Conservation (phyloP, 805 yeast genomes). For the Suhomyces prunicola region DNA sequence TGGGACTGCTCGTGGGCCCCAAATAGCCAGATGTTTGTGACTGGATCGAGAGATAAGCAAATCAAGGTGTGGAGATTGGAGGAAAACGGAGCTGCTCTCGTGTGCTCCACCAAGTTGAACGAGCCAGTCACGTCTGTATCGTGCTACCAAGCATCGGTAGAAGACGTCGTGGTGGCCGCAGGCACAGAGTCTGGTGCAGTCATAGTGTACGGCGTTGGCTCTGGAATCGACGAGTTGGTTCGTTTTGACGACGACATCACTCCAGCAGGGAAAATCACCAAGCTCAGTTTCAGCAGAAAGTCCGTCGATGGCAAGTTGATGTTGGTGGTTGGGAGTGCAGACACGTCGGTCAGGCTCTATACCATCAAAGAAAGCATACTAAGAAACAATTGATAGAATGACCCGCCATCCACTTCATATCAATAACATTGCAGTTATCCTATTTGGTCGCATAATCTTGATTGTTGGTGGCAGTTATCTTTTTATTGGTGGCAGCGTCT, state of each 20-base stretch:
- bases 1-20: constrained; percentile 96
- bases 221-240: constrained; percentile 19
- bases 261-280: constrained; percentile 62
- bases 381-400: too few species aligned
- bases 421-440: too few species aligned
- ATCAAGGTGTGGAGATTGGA: constrained; percentile 67
- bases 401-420: too few species aligned
- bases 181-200: constrained; percentile 74
- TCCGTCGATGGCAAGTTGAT: constrained; percentile 21
- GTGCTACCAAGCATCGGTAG: constrained; percentile 31
- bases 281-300: constrained; percentile 54
- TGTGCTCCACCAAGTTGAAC: constrained; percentile 41
- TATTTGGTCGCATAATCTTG: too few species aligned
- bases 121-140: constrained; percentile 70
- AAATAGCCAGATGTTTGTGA: constrained; percentile 51
- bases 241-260: constrained; percentile 38
- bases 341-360: constrained; percentile 55
- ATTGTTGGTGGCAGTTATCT: too few species aligned
- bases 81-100: constrained; percentile 32
- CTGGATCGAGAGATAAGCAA: constrained; percentile 84
- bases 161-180: constrained; percentile 43
- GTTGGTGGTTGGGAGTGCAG: constrained; percentile 65
- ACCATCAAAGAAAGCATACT: constrained; percentile 7
- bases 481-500: too few species aligned
- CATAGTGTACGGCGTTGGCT: constrained; percentile 37